phyloP scores from a whole-genome alignment of 805 yeast genomes.

The Grigorovia humatica region DNA sequence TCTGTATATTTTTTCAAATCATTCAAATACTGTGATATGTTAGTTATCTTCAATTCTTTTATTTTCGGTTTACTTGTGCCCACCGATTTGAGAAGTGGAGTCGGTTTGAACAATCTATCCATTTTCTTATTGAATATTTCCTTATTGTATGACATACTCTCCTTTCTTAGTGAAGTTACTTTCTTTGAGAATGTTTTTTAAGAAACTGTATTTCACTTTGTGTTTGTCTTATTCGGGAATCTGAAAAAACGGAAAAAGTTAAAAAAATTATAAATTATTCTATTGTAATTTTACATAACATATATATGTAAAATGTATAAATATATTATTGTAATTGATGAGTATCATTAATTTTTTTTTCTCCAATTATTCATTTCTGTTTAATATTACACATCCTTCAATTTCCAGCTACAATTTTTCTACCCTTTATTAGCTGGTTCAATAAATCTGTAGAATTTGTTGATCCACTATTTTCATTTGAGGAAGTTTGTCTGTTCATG shows the following conservation, averaged over 20 bases:
- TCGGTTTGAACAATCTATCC: background rate
- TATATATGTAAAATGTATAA: too few species aligned
- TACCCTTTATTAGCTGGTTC: conserved; percentile 78
- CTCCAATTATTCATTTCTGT: too few species aligned
- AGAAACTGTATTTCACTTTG: too few species aligned
- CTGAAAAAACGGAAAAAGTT: too few species aligned
- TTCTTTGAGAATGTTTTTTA: too few species aligned
- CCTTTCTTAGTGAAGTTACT: too few species aligned
- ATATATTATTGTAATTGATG: too few species aligned
- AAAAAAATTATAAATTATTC: too few species aligned
- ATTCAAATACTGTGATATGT: background rate
- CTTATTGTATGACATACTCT: background rate
- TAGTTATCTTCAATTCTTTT: background rate
- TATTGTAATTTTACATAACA: too few species aligned
- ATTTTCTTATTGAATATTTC: too few species aligned
- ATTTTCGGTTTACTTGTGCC: background rate
- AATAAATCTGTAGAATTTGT: conserved; percentile 70
- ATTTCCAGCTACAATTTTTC: conserved; percentile 33
- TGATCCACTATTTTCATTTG: conserved; percentile 11
- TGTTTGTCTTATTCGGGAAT: too few species aligned
- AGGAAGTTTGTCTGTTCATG: conserved; percentile 6
- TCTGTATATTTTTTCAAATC: conserved; percentile 13
- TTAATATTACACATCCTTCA: conserved; percentile 3
- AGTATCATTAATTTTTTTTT: too few species aligned
- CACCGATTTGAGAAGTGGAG: background rate